A percentile compares a stretch with the other conserved stretches of the same genome.
phyloP scores from a whole-genome alignment of 139 green algal genomes.

The Chlorella sorokiniana region DNA sequence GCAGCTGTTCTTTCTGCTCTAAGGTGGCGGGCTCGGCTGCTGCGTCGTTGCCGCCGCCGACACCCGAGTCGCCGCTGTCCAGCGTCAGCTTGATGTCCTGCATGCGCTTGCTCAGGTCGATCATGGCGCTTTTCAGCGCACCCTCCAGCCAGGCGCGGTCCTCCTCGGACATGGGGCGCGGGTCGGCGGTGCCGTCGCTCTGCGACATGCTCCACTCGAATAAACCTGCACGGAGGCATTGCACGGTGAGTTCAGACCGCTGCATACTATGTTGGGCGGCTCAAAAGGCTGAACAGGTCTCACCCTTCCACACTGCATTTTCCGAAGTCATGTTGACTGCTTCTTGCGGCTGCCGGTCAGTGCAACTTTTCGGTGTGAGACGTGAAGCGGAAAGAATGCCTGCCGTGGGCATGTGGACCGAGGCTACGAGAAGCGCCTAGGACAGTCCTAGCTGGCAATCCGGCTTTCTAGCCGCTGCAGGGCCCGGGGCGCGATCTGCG shows the following conservation, averaged over 20 bases:
- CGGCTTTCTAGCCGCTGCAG: not conserved
- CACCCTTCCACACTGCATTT: not conserved
- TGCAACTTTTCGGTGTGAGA: too few relatives aligned
- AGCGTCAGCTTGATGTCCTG: conserved; percentile 70
- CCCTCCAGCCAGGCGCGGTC: conserved; percentile 69
- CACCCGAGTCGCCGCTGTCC: conserved; percentile 12
- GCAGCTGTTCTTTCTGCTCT: conserved; percentile 63
- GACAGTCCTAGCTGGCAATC: not conserved
- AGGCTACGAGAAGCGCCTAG: not conserved
- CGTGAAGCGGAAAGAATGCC: not conserved
- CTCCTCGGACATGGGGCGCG: conserved; percentile 31
- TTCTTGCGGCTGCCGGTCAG: not conserved
- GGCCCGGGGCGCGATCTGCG: too few relatives aligned
- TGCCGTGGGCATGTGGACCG: not conserved
- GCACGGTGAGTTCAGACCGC: too few relatives aligned
- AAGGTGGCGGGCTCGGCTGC: conserved; percentile 11
- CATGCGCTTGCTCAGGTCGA: conserved; percentile 78
- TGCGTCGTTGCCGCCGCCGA: not conserved
- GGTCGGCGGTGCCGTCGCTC: conserved; percentile 40
- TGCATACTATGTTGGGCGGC: too few relatives aligned
- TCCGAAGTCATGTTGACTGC: not conserved
- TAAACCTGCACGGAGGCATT: conserved; percentile 56
- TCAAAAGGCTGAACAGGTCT: not conserved
- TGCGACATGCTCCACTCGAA: conserved; percentile 87
- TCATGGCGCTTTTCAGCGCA: conserved; percentile 68